These are phyloP conservation scores for Sparassis latifolia DNA, from an alignment of 1,284 basidiomycete genomes.

Conservation along the genomic window DNA sequence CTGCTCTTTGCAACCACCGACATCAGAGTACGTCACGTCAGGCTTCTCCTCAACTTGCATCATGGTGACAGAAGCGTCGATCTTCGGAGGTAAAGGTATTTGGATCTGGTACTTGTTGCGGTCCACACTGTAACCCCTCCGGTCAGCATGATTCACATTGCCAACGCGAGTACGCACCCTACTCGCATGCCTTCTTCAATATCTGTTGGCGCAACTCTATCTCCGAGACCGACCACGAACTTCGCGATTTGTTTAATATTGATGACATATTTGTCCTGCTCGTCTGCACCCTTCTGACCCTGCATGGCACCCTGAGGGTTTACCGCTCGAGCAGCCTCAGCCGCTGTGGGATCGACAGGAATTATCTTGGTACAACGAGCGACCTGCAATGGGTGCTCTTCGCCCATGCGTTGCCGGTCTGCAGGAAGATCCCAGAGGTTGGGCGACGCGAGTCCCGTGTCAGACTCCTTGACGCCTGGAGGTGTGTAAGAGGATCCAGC, in stretches of 20 bases:
- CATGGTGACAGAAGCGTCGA: constrained; percentile 99
- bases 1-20: constrained; percentile 99
- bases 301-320: constrained; percentile 71
- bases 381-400: constrained; percentile 93
- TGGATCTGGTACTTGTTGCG: constrained; percentile 98
- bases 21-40: constrained; percentile 96
- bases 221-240: constrained; percentile 96
- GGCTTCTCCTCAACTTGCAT: constrained; percentile 99
- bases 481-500: constrained; percentile 5
- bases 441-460: constrained; percentile 94
- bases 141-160: neutral
- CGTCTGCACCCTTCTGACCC: constrained; percentile 87
- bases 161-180: constrained; percentile 53
- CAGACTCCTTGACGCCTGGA: constrained; percentile 91
- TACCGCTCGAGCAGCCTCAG: constrained; percentile 66
- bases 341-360: constrained; percentile 65
- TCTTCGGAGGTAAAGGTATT: constrained; percentile 99
- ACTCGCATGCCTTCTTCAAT: constrained; percentile 99
- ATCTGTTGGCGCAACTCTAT: constrained; percentile 95
- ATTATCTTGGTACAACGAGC: constrained; percentile 99
- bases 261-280: constrained; percentile 99
- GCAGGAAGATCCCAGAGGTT: constrained; percentile 95
- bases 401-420: constrained; percentile 84
- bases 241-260: constrained; percentile 99
- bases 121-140: constrained; percentile 54